A percentile compares a stretch with the other conserved stretches of the same genome.
Evolutionary conservation across 495 filamentous ascomycete genomes (phyloP).

Genomic region (Trichocladium uniseriatum): DNA sequence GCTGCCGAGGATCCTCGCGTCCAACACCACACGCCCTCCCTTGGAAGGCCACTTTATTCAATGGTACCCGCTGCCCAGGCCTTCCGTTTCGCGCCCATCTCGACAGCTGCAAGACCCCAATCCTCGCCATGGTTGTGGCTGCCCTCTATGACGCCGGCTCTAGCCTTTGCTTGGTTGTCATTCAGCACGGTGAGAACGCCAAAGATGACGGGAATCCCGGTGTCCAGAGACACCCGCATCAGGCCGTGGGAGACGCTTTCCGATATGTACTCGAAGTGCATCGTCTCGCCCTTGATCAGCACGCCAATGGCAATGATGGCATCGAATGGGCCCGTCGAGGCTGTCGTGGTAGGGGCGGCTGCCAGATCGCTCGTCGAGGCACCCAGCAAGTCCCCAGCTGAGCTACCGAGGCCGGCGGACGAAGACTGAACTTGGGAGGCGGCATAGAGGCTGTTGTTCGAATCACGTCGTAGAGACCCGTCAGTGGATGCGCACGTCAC

Average conservation of each 20-base stretch:
- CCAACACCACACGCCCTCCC: neutral
- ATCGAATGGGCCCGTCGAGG: constrained; percentile 61
- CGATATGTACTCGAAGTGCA: constrained; percentile 98
- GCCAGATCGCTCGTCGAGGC: constrained; percentile 54
- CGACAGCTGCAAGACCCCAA: constrained; percentile 71
- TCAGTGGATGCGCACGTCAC: too few relatives aligned
- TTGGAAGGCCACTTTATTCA: constrained; percentile 19
- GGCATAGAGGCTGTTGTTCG: constrained; percentile 58
- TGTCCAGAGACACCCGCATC: constrained; percentile 88
- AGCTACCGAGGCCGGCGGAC: constrained; percentile 47
- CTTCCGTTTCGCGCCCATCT: constrained; percentile 62
- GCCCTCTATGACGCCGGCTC: constrained; percentile 63
- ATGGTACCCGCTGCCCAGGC: constrained; percentile 59
- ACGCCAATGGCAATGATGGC: constrained; percentile 93
- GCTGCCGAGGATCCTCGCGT: neutral
- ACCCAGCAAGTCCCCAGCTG: constrained; percentile 73
- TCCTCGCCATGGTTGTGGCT: constrained; percentile 82
- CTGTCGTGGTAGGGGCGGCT: constrained; percentile 19
- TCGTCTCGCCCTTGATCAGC: constrained; percentile 94
- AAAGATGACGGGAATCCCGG: constrained; percentile 81
- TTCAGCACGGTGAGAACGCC: constrained; percentile 82
- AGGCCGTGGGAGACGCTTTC: constrained; percentile 81
- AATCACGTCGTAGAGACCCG: neutral
- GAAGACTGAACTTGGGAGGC: constrained; percentile 81
- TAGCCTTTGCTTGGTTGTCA: constrained; percentile 76